Evolutionary conservation across 495 filamentous ascomycete species (phyloP), one percentile per base, ranked within the genome.

Genomic region (Cryomyces antarcticus): DNA sequence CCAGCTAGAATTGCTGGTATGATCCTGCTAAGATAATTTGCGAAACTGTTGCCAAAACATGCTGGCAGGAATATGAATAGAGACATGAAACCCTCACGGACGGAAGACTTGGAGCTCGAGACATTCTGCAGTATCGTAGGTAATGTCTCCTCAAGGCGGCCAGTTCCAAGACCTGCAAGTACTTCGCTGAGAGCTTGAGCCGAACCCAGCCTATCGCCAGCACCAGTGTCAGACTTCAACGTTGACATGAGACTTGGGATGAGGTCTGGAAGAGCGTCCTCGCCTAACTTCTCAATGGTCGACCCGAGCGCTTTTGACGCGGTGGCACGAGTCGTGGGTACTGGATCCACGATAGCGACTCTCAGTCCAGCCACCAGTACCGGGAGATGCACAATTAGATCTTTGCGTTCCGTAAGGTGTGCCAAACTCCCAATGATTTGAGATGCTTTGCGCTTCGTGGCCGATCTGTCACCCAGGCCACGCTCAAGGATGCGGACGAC

Each of bases 71-170:
- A 97, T 49, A 97, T 95, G 63, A 97, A 97, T 35, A 97, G 71
- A 28, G 89, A 93, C 89, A 97, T 97, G 68, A 96, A 97, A 31
- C 89, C 89, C 67, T 97, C 89, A 46, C 89, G 77, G 46, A 95
- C 82, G 48, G 83, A 70, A 13, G 89, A 60, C 59, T 94, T 96
- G 41, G 82, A 70, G 53, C 89, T 96, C 49, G 81, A 75, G 41
- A 92, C 87, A 50, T 97, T 97, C 55, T 97, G 89, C 28, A 97
- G 62, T 46, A 97, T 94, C 5, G 89, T 96, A 39, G 89, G 92
- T 41, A 97, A 62, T 2, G 87, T 97, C 62, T 96, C 92, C 62
- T 97, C 89, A 41, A 97, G 65, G 47, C 89, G 77, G 31, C 78
- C 70, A 7, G 89, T 95, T 44, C 89, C 89, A 53, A 97, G 66